Percentiles rank a stretch among this genome's conserved stretches.
These are phyloP conservation scores for Pistacia integerrima DNA, from an alignment of 345 rosid genomes.

Conservation along the genomic window DNA sequence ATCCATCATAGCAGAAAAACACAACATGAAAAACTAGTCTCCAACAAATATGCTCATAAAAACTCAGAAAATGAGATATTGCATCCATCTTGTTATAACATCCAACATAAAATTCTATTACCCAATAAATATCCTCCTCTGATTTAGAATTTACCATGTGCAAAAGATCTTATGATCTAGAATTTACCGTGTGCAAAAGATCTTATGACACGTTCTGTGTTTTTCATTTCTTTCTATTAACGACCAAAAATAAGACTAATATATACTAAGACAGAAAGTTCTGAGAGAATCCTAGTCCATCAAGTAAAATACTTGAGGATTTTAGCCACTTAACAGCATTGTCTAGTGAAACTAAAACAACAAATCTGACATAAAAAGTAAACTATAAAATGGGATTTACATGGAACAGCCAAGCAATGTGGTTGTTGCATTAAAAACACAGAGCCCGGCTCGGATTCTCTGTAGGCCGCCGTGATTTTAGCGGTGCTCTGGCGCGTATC, in stretches of 20 bases:
- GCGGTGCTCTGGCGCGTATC: constrained; percentile 83
- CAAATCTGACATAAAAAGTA: not conserved
- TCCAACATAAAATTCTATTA: not conserved
- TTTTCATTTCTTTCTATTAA: no score
- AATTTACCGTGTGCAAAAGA: no score
- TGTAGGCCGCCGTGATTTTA: constrained; percentile 79
- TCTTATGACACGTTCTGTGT: not conserved
- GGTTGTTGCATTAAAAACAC: constrained; percentile 78
- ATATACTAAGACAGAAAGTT: no score
- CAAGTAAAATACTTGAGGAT: not conserved
- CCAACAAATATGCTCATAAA: not conserved
- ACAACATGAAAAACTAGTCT: not conserved
- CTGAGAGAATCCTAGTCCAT: no score
- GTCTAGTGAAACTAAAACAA: not conserved
- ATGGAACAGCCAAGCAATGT: constrained; percentile 86
- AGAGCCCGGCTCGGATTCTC: constrained; percentile 47
- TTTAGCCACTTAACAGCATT: not conserved
- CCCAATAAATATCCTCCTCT: not conserved
- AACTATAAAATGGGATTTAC: constrained; percentile 34
- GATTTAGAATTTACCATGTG: no score
- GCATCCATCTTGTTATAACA: not conserved
- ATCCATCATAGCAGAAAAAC: not conserved
- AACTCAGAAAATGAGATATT: not conserved
- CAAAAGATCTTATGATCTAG: no score
- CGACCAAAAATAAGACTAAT: no score